A percentile compares a stretch with the other conserved stretches of the same genome.
These are phyloP conservation scores for Amanita exitialis DNA, from an alignment of 768 basidiomycete species.

Conservation along the genomic window DNA sequence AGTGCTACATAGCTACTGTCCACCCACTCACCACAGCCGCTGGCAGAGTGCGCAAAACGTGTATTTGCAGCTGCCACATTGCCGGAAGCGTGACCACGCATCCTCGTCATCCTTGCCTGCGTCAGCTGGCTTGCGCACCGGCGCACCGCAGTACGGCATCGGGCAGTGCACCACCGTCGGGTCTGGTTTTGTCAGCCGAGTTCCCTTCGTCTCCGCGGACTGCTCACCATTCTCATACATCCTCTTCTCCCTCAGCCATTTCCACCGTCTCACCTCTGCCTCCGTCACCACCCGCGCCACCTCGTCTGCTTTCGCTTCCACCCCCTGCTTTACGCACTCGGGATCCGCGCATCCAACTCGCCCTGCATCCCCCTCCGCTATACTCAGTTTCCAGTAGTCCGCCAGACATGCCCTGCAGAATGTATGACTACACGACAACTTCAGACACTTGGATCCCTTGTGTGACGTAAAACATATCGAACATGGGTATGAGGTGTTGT, in stretches of 20 bases:
- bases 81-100: slow-evolving; percentile 64
- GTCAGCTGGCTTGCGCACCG: slow-evolving; percentile 49
- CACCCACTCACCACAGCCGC: slow-evolving; percentile 54
- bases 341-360: slow-evolving; percentile 78
- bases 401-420: slow-evolving; percentile 77
- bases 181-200: slow-evolving; percentile 29
- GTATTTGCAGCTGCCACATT: slow-evolving; percentile 60
- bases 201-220: not conserved
- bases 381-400: slow-evolving; percentile 77
- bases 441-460: slow-evolving; percentile 70
- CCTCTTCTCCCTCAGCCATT: slow-evolving; percentile 65
- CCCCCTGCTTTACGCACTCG: slow-evolving; percentile 57
- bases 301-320: slow-evolving; percentile 60
- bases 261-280: slow-evolving; percentile 61
- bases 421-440: slow-evolving; percentile 63
- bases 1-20: not conserved
- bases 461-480: slow-evolving; percentile 64
- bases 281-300: slow-evolving; percentile 62
- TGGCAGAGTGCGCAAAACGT: slow-evolving; percentile 81
- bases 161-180: slow-evolving; percentile 79
- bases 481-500: slow-evolving; percentile 57
- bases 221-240: slow-evolving; percentile 58
- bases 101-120: slow-evolving; percentile 40
- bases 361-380: slow-evolving; percentile 68
- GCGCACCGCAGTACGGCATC: slow-evolving; percentile 68